Conservation (phyloP, 495 filamentous ascomycete species). For the Aspergillus leporis region DNA sequence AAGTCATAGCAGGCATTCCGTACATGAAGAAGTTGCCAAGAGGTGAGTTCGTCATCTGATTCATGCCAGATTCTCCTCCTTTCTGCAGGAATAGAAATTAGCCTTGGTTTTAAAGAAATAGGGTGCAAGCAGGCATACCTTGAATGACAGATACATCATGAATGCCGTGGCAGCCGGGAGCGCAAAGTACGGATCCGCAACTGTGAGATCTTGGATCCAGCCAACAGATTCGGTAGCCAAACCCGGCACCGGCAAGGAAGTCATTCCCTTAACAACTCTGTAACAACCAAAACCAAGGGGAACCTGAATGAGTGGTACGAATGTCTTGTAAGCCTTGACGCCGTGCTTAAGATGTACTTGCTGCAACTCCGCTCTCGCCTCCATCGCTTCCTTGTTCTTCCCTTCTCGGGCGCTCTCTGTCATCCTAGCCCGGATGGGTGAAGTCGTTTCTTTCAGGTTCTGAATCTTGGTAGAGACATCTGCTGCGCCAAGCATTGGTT, state of each 20-base stretch:
- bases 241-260: constrained; percentile 74
- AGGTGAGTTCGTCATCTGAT: constrained; percentile 29
- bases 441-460: constrained; percentile 39
- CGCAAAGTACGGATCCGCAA: constrained; percentile 72
- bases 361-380: constrained; percentile 44
- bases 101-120: not conserved
- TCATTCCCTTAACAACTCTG: constrained; percentile 73
- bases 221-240: constrained; percentile 64
- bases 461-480: constrained; percentile 57
- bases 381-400: constrained; percentile 45
- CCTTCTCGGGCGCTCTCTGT: constrained; percentile 29
- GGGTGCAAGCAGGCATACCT: constrained; percentile 44
- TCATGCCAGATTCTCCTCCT: constrained; percentile 53
- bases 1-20: constrained; percentile 60
- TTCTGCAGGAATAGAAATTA: constrained; percentile 31
- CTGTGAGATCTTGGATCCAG: constrained; percentile 82
- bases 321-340: constrained; percentile 50
- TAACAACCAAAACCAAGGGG: constrained; percentile 79
- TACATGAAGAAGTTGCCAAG: constrained; percentile 52
- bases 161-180: constrained; percentile 60
- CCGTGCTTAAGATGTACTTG: constrained; percentile 52
- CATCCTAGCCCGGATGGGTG: constrained; percentile 43
- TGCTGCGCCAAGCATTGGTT: constrained; percentile 58
- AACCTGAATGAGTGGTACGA: constrained; percentile 64
- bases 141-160: constrained; percentile 54